A percentile compares a stretch with the other conserved stretches of the same genome.
Evolutionary conservation across 345 rosid species (phyloP).

Genomic region (Euclidium syriacum): DNA sequence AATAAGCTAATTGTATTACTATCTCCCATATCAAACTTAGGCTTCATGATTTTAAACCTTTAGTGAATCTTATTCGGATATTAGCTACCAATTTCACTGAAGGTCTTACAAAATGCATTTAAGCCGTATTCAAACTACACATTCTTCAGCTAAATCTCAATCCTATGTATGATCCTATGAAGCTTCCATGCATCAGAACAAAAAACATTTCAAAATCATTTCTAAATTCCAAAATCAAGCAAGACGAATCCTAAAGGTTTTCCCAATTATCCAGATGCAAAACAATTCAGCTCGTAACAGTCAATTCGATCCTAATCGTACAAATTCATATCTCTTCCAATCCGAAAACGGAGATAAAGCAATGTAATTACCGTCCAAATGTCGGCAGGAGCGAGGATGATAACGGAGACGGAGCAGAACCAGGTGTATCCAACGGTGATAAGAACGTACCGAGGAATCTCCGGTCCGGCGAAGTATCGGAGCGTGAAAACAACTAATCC

Average conservation of each 20-base stretch:
- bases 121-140: neutral
- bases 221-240: constrained; percentile 5
- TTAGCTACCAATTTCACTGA: neutral
- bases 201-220: neutral
- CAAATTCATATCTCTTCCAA: neutral
- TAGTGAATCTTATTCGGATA: neutral
- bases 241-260: neutral
- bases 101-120: neutral
- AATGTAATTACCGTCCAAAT: constrained; percentile 76
- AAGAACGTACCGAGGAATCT: constrained; percentile 84
- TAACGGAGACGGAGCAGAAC: constrained; percentile 95
- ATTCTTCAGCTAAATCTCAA: neutral
- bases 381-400: constrained; percentile 96
- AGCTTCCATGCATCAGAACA: neutral
- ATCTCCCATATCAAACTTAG: neutral
- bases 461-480: constrained; percentile 91
- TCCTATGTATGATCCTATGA: neutral
- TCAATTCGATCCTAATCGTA: neutral
- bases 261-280: neutral
- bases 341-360: neutral
- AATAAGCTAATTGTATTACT: neutral
- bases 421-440: constrained; percentile 96
- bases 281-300: neutral
- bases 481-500: constrained; percentile 81
- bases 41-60: neutral